Conservation (phyloP, 192 early-diverging fungal species). For the Mortierella hygrophila region DNA sequence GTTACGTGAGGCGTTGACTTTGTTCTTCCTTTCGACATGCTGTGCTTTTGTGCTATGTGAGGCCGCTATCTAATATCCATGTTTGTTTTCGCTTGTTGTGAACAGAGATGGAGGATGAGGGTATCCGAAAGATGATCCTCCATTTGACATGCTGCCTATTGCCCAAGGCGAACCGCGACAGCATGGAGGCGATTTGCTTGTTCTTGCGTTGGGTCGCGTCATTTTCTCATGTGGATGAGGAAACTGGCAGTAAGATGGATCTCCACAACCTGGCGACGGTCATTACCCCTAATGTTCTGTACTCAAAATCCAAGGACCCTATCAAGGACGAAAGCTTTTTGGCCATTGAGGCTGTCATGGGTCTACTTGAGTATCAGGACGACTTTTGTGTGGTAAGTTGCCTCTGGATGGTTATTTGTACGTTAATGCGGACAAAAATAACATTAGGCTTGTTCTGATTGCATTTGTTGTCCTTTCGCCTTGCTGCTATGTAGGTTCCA, state of each 20-base stretch:
- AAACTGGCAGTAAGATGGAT: constrained; percentile 93
- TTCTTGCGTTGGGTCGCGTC: constrained; percentile 90
- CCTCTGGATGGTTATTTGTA: not conserved
- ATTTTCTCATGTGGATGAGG: constrained; percentile 74
- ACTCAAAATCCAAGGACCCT: constrained; percentile 87
- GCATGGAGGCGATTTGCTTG: constrained; percentile 88
- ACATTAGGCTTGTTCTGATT: not conserved
- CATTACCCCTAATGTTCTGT: constrained; percentile 93
- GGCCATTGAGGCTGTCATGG: constrained; percentile 76
- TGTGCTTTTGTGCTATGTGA: not conserved
- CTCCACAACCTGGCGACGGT: constrained; percentile 93
- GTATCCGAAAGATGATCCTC: constrained; percentile 73
- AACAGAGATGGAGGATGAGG: constrained; percentile 64
- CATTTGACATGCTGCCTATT: constrained; percentile 88
- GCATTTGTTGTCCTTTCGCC: not conserved
- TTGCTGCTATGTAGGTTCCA: constrained; percentile 57
- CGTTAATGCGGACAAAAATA: not conserved
- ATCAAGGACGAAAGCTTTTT: constrained; percentile 78
- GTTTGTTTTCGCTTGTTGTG: not conserved
- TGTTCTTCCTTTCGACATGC: not conserved
- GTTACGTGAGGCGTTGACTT: not conserved
- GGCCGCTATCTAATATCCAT: not conserved
- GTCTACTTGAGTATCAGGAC: constrained; percentile 73
- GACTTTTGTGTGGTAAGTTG: constrained; percentile 70
- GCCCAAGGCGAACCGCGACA: constrained; percentile 91